These are phyloP conservation scores for Neospora caninum DNA, from an alignment of 169 alveolate genomes.

Conservation along the genomic window DNA sequence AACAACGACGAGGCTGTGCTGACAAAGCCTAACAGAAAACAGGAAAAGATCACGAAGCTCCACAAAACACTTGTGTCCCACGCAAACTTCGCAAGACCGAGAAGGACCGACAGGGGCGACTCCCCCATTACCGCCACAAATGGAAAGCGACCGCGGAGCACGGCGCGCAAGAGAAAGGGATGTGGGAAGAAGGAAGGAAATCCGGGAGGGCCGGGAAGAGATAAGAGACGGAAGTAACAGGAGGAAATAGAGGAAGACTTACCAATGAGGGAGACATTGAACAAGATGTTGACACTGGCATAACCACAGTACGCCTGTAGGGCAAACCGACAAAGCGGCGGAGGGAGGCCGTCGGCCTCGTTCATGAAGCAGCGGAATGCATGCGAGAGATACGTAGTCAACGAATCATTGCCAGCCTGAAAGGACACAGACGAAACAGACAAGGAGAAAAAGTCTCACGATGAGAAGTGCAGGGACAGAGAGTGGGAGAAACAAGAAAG, in stretches of 20 bases:
- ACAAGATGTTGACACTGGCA: slow-evolving; percentile 17
- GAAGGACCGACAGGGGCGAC: no score
- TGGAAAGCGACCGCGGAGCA: no score
- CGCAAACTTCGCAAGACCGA: no score
- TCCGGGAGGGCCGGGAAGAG: no score
- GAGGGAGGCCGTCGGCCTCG: slow-evolving; percentile 11
- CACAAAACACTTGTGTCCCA: background rate
- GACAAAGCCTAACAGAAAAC: slow-evolving; percentile 4
- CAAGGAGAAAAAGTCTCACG: no score
- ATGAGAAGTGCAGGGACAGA: no score
- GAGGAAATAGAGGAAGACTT: background rate
- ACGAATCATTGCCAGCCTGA: background rate
- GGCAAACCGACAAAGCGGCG: slow-evolving; percentile 40
- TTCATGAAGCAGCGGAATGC: slow-evolving; percentile 7
- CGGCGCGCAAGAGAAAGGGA: no score
- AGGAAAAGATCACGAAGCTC: background rate
- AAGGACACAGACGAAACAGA: background rate
- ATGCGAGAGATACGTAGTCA: background rate
- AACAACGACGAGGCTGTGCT: slow-evolving; percentile 20
- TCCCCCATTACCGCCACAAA: no score
- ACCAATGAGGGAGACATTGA: slow-evolving; percentile 47
- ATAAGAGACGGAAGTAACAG: background rate
- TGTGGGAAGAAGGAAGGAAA: no score
- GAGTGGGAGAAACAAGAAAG: no score
- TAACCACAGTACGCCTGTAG: slow-evolving; percentile 35